These are phyloP conservation scores for Paramarasmius palmivorus DNA, from an alignment of 1,284 basidiomycete species.

Conservation along the genomic window DNA sequence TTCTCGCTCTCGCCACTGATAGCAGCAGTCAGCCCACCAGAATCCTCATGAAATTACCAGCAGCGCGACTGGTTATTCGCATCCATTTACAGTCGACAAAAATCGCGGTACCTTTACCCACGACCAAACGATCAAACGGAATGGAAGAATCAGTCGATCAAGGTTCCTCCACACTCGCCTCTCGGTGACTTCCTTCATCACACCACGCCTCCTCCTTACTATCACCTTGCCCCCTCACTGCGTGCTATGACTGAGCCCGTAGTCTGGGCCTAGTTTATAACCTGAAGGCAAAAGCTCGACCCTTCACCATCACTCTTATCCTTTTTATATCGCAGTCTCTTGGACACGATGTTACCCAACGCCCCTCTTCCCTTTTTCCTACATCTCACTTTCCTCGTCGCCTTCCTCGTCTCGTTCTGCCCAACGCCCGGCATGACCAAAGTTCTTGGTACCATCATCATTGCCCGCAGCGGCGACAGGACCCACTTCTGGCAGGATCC, in stretches of 20 bases:
- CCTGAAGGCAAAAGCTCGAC: not conserved
- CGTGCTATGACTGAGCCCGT: not conserved
- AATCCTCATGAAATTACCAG: too few species aligned
- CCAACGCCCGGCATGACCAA: slow-evolving; percentile 48
- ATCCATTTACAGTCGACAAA: too few species aligned
- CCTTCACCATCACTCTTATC: not conserved
- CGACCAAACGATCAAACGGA: too few species aligned
- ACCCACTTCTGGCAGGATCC: slow-evolving; percentile 72
- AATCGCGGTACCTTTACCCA: too few species aligned
- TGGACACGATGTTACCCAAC: not conserved
- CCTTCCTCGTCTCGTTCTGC: slow-evolving; percentile 17
- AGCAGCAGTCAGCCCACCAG: too few species aligned
- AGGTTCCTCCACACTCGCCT: too few species aligned
- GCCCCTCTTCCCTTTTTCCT: not conserved
- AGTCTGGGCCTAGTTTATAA: slow-evolving; percentile 1
- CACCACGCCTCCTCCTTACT: not conserved
- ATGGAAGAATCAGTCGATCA: too few species aligned
- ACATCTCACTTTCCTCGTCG: slow-evolving; percentile 4
- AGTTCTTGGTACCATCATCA: slow-evolving; percentile 78
- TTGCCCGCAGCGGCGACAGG: slow-evolving; percentile 85
- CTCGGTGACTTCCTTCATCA: too few species aligned
- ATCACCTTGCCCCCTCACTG: not conserved
- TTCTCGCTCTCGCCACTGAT: too few species aligned
- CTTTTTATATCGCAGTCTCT: not conserved
- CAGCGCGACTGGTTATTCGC: too few species aligned